Base-by-base conservation (phyloP, 495 filamentous ascomycete species). In the Aspergillus kassunensis region DNA sequence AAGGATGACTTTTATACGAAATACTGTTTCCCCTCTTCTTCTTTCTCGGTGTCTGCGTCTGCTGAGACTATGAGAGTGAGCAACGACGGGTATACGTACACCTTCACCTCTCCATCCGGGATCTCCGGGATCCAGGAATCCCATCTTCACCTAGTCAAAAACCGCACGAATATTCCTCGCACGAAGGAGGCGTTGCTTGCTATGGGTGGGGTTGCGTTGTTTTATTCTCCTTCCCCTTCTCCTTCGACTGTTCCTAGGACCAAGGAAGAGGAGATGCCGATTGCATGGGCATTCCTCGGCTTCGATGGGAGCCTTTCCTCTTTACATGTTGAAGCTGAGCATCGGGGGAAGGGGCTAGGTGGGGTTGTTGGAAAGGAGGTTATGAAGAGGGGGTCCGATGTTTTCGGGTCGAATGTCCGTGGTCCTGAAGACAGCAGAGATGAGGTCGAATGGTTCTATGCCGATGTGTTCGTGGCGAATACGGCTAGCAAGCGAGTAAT, bases 291-390 rank as follows among this genome's bases (percentile, higher is more conserved):
- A 0, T 82, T 78, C 51, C 51, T 79, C 5, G 69, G 69, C 6
- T 23, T 68, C 3, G 77, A 81, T 60, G 77, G 78, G 3, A 61
- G 64, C 6, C 47, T 81, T 37, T 63, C 70, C 6, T 75, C 74
- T 7, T 44, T 82, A 49, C 74, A 79, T 59, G 78, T 80, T 39
- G 69, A 79, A 44, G 60, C 66, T 25, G 72, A 63, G 40, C 68
- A 80, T 64, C 62, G 78, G 1, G 73, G 76, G 0, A 58, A 54
- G 23, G 75, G 76, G 1, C 50, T 81, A 3, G 76, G 73, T 18
- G 59, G 64, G 33, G 23, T 51, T 12, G 66, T 80, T 41, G 67
- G 67, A 1, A 56, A 54, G 25, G 62, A 73, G 44, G 54, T 74
- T 0, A 70, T 70, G 68, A 53, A 56, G 21, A 40, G 53, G 34